Conservation (phyloP, 2,329 filamentous ascomycete species). For the Amylocarpus encephaloides region DNA sequence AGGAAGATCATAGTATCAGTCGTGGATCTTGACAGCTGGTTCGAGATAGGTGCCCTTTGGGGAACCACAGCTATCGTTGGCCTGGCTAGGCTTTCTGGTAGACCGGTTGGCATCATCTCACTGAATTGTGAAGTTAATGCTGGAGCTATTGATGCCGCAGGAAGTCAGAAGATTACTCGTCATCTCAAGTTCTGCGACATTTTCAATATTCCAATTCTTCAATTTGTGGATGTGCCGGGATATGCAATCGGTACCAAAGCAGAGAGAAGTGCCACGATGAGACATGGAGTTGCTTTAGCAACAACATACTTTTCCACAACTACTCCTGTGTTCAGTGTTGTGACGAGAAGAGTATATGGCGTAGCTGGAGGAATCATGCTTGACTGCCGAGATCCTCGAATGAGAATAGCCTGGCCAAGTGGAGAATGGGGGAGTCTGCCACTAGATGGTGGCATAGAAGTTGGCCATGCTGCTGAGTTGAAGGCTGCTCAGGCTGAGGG, state of each 20-base stretch:
- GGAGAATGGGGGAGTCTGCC: constrained; percentile 58
- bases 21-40: constrained; percentile 51
- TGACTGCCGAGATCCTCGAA: constrained; percentile 52
- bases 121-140: constrained; percentile 56
- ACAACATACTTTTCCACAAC: constrained; percentile 58
- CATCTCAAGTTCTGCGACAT: constrained; percentile 59
- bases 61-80: constrained; percentile 56
- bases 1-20: constrained; percentile 50
- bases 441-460: constrained; percentile 58
- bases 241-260: constrained; percentile 59
- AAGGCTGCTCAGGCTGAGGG: constrained; percentile 47
- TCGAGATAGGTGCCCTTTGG: constrained; percentile 59
- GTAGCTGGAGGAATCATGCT: constrained; percentile 61
- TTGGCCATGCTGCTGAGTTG: constrained; percentile 54
- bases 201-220: constrained; percentile 57
- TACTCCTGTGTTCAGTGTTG: constrained; percentile 56
- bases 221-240: constrained; percentile 57
- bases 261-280: constrained; percentile 58
- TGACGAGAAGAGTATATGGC: constrained; percentile 54
- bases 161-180: constrained; percentile 53
- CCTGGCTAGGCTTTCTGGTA: constrained; percentile 50
- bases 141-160: constrained; percentile 54
- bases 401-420: constrained; percentile 57
- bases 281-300: constrained; percentile 55
- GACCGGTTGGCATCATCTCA: constrained; percentile 52